A percentile compares a stretch with the other conserved stretches of the same genome.
These are phyloP conservation scores for Rhizopus microsporus DNA, from an alignment of 371 early-diverging fungal species.

Conservation along the genomic window DNA sequence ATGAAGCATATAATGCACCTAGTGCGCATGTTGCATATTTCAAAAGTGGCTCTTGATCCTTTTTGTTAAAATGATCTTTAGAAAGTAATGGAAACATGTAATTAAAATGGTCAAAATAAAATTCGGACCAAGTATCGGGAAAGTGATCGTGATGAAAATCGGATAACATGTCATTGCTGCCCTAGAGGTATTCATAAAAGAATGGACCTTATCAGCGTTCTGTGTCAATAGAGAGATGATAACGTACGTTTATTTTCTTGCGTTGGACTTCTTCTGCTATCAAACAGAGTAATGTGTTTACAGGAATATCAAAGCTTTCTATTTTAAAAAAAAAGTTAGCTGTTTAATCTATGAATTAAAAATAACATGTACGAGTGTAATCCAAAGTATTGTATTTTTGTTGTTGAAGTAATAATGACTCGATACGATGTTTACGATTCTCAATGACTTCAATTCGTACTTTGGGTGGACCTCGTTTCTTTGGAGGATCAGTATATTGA, in stretches of 20 bases:
- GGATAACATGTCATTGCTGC: slow-evolving; percentile 38
- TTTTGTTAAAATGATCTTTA: slow-evolving; percentile 32
- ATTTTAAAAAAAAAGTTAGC: neutral
- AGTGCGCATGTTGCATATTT: slow-evolving; percentile 38
- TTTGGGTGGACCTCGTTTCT: slow-evolving; percentile 71
- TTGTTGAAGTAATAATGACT: slow-evolving; percentile 52
- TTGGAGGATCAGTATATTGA: slow-evolving; percentile 37
- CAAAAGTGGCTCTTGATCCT: slow-evolving; percentile 31
- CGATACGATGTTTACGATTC: slow-evolving; percentile 67
- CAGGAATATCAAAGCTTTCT: slow-evolving; percentile 2
- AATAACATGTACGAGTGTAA: no score
- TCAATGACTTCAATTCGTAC: slow-evolving; percentile 75
- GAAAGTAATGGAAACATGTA: slow-evolving; percentile 44
- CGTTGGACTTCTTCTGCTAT: slow-evolving; percentile 10
- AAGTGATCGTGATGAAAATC: slow-evolving; percentile 15
- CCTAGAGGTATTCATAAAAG: slow-evolving; percentile 38
- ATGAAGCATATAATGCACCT: slow-evolving; percentile 16
- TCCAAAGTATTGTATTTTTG: neutral
- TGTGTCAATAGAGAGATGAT: slow-evolving; percentile 16
- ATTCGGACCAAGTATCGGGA: slow-evolving; percentile 25
- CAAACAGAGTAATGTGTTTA: slow-evolving; percentile 16
- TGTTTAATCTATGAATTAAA: no score
- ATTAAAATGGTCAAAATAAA: slow-evolving; percentile 44
- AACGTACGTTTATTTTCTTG: slow-evolving; percentile 34
- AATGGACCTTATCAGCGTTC: slow-evolving; percentile 55